Base-by-base conservation (phyloP, 2,329 filamentous ascomycete genomes). In the Monosporascus sp. region DNA sequence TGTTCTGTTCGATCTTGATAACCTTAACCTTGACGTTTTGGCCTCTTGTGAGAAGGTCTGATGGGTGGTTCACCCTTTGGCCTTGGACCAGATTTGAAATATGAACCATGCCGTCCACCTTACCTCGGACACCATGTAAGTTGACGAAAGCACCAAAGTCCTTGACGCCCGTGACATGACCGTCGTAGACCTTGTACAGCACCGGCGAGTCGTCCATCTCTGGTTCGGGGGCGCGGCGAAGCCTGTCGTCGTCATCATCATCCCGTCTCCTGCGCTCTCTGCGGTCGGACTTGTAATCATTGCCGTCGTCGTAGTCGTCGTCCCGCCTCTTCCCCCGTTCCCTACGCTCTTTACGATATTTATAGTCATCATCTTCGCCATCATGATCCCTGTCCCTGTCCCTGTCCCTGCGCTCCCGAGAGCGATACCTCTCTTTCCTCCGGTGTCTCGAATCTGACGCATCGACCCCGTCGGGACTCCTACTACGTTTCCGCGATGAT, bases 121-220 rank as follows among this genome's bases (percentile, higher is more conserved):
- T 95, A 47, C 92, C 93, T 63, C 80, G 85, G 1, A 99, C 87
- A 18, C 91, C 88, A 60, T 87, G 82, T n/a, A 99, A 70, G 61
- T 95, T 96, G 54, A 97, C 91, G 70, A 99, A 99, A 0, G 86
- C 91, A 11, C 94, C 94, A 72, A 97, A 99, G 57, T 97, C 91
- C 65, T 97, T 97, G 51, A 99, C 79, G 0, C 92, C 91, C 0
- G 91, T 97, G 15, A 97, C 89, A 64, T 87, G 86, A 1, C 94
- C 94, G 58, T 91, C 82, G 65, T 99, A 99, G 2, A 97, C 75
- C 68, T 99, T 99, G 76, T 86, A 86, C 7, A 95, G 72, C 37
- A 92, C 76, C 0, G 94, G 91, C 43, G 81, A 72, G 50, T 96
- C 88, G 69, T 99, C 94, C 9, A 96, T 68, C 63, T 96, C 90